A percentile compares a stretch with the other conserved stretches of the same genome.
These are phyloP conservation scores for Aureobasidium mangrovei DNA, from an alignment of 2,329 filamentous ascomycete species.

Conservation along the genomic window DNA sequence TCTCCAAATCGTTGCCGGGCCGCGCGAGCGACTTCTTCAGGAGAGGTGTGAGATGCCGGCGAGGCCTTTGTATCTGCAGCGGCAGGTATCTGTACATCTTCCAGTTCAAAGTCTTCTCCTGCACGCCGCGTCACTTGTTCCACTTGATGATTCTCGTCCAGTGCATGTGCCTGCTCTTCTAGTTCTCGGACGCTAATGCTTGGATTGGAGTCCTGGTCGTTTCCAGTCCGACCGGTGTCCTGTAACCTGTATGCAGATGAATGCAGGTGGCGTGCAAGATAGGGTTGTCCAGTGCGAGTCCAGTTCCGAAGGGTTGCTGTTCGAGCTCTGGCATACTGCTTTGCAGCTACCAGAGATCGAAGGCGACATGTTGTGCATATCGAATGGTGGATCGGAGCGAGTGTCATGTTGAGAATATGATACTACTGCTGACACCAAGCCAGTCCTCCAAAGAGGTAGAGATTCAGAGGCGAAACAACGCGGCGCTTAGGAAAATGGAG, in stretches of 20 bases:
- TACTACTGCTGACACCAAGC: not conserved
- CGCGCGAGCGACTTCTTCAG: constrained; percentile 56
- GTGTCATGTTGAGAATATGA: not conserved
- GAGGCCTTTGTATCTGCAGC: constrained; percentile 29
- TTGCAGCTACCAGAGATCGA: constrained; percentile 10
- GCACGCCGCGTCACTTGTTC: constrained; percentile 1
- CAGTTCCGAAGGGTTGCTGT: constrained; percentile 1
- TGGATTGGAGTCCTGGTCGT: not conserved
- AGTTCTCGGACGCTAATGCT: not conserved
- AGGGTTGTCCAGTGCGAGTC: not conserved
- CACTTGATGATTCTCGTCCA: not conserved
- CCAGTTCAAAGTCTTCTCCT: constrained; percentile 7
- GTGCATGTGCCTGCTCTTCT: not conserved
- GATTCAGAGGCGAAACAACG: not conserved
- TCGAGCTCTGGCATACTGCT: constrained; percentile 13
- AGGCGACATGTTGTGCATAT: constrained; percentile 13
- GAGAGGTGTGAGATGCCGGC: not conserved
- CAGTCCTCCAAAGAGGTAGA: not conserved
- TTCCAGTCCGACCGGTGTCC: not conserved
- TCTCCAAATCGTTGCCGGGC: constrained; percentile 70
- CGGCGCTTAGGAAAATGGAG: not conserved
- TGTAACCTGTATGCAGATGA: not conserved
- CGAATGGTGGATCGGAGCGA: constrained; percentile 10
- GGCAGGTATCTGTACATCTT: not conserved
- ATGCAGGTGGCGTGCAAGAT: not conserved